Evolutionary conservation across 345 rosid genomes (phyloP), one percentile per base, ranked within the genome.

Genomic region (Brassica carinata): DNA sequence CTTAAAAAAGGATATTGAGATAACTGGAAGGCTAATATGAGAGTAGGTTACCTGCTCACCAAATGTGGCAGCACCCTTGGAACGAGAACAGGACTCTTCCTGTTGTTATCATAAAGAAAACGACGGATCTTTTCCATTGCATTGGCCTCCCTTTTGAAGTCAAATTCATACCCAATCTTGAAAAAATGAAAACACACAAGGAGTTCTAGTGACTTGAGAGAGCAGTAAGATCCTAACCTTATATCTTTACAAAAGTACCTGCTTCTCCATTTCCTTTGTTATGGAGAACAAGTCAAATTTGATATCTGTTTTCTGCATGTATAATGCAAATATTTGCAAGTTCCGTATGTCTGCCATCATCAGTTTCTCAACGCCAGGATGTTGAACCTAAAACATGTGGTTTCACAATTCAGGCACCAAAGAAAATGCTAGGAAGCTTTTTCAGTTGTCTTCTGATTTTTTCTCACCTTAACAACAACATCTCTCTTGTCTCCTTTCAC

Each of bases 261-360:
- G 99, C 83, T 89, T 96, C 86, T 93, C 98, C 84, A 96, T 96
- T 81, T 93, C 99, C 79, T 90, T 96, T 19, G 89, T 89, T 53
- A 96, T 71, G 11, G 98, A 96, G 87, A 73, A 92, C 63, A 96
- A 79, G 85, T 96, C 99, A 82, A 93, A 96, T 74, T 90, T 93
- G 83, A 96, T 66, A 84, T 96, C 99, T 43, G 93, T 89, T 87
- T 93, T 96, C 79, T 96, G 97, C 86, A 96, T 87, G 90, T 84
- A 96, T 29, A 90, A 85, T 62, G 99, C 97, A 84, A 96, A 90
- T 65, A 92, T 86, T 87, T 96, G 99, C 86, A 96, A 72, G 82
- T 96, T 96, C 74, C 83, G 89, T 77, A 96, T 91, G 84, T 96
- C 99, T 4, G 94, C 88, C 98, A 93, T 96, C 99, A 96, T 93